Conservation (phyloP, 257 asterid species). For the Nicotiana tabacum region DNA sequence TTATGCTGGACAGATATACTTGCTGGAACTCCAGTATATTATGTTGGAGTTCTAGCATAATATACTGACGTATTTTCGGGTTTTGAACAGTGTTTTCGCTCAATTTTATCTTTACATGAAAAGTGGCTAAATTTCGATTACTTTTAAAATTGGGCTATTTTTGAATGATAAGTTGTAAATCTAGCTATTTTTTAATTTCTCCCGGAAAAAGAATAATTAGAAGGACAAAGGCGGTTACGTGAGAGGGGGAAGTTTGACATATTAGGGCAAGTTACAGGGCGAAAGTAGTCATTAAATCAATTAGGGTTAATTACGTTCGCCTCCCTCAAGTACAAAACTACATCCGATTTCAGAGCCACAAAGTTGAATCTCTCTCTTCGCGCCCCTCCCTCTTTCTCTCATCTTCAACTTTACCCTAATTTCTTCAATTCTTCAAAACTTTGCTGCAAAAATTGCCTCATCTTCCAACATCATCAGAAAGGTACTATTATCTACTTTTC, state of each 20-base stretch:
- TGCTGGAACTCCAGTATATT: too few relatives aligned
- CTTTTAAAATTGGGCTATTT: too few relatives aligned
- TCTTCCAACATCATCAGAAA: not conserved
- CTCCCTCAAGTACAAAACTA: slow-evolving; percentile 2
- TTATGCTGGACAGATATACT: too few relatives aligned
- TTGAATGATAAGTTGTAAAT: too few relatives aligned
- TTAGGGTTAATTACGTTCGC: slow-evolving; percentile 6
- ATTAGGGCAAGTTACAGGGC: not conserved
- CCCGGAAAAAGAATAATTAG: not conserved
- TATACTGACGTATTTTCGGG: too few relatives aligned
- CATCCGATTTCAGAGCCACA: slow-evolving; percentile 6
- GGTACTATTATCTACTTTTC: not conserved
- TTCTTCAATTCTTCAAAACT: not conserved
- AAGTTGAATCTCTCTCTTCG: slow-evolving; percentile 3
- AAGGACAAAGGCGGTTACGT: not conserved
- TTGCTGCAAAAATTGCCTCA: not conserved
- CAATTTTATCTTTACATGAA: too few relatives aligned
- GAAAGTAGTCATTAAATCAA: not conserved
- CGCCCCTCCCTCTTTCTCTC: slow-evolving; percentile 4
- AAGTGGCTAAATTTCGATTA: too few relatives aligned
- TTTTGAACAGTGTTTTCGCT: too few relatives aligned
- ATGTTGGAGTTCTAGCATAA: too few relatives aligned
- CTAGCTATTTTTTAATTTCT: too few relatives aligned
- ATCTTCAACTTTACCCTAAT: not conserved
- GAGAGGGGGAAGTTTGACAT: not conserved